Conservation (phyloP, 495 filamentous ascomycete species). For the Haplographium delicatum region DNA sequence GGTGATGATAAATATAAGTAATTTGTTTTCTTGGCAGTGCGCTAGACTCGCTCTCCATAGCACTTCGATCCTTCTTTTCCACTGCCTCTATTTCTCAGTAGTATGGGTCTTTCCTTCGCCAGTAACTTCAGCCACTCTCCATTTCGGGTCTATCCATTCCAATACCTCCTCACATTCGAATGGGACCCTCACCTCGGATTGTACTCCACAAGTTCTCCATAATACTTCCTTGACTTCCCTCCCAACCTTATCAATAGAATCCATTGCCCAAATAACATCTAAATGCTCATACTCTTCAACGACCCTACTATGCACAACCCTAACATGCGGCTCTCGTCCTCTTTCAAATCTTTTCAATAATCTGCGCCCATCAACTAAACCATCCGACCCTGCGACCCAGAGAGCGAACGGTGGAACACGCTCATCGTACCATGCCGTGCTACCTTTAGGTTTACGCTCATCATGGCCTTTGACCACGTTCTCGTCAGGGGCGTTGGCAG, state of each 20-base stretch:
- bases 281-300: constrained; percentile 93
- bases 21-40: too few relatives aligned
- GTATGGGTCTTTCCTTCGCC: background rate
- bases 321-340: constrained; percentile 76
- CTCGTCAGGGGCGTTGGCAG: background rate
- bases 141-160: constrained; percentile 14
- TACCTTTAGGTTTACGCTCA: constrained; percentile 31
- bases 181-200: constrained; percentile 55
- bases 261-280: constrained; percentile 95
- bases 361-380: constrained; percentile 75
- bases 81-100: background rate
- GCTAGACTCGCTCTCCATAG: too few relatives aligned
- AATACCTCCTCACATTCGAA: constrained; percentile 50
- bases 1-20: too few relatives aligned
- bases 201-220: constrained; percentile 63
- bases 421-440: constrained; percentile 74
- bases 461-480: background rate
- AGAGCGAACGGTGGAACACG: constrained; percentile 79
- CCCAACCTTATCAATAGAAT: constrained; percentile 78
- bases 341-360: constrained; percentile 69
- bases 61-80: too few relatives aligned
- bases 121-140: too few relatives aligned
- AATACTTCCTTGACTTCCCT: constrained; percentile 75
- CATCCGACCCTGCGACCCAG: constrained; percentile 80
- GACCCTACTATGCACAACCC: constrained; percentile 73